Evolutionary conservation across 257 asterid genomes (phyloP).

Genomic region (Coffea canephora): DNA sequence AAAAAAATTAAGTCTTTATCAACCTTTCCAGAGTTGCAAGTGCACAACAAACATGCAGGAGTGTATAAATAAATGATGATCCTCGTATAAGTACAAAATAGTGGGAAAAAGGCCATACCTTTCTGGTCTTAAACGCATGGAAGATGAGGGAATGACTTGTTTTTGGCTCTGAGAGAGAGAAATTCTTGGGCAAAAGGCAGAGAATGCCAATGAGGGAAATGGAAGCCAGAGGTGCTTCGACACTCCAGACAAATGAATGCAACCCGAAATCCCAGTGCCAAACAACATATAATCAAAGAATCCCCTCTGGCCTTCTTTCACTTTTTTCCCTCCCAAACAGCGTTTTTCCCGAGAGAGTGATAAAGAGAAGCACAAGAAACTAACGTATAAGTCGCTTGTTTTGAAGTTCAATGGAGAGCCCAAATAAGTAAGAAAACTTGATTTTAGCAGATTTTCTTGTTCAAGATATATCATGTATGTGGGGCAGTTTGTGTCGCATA

Average conservation of each 20-base stretch:
- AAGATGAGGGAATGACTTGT: constrained; percentile 16
- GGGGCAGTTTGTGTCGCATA: neutral
- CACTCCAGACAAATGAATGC: constrained; percentile 19
- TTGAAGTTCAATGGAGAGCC: neutral
- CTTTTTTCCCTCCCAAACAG: neutral
- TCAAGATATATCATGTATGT: neutral
- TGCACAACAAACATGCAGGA: neutral
- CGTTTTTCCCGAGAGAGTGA: neutral
- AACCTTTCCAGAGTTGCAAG: neutral
- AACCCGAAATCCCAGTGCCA: constrained; percentile 6
- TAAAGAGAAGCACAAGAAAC: neutral
- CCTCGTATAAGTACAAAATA: neutral
- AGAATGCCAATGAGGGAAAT: neutral
- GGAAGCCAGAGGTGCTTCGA: constrained; percentile 7
- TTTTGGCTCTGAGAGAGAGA: neutral
- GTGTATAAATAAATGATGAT: neutral
- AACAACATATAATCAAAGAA: constrained; percentile 19
- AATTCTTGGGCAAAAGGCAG: neutral
- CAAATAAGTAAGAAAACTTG: neutral
- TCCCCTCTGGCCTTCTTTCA: neutral
- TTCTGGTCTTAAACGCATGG: constrained; percentile 29
- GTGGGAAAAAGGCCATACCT: constrained; percentile 25
- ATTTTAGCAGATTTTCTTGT: constrained; percentile 2
- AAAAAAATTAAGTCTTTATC: neutral
- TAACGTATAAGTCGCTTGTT: neutral